Evolutionary conservation across 108 stramenopile genomes (phyloP).

Genomic region (Fragilaria radians): DNA sequence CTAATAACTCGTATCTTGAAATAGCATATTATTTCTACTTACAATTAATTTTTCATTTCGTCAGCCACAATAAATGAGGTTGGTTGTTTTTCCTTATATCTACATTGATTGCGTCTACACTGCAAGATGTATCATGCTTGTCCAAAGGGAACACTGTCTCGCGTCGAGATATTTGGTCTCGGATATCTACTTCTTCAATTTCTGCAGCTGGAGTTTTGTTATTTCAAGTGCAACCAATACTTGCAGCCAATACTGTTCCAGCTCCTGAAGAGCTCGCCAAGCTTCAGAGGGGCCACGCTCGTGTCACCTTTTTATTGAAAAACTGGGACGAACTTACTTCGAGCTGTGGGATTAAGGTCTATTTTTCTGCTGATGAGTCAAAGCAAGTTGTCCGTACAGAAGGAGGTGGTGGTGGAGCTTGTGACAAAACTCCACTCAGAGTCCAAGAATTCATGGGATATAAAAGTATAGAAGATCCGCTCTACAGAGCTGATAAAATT

Average conservation of each 20-base stretch:
- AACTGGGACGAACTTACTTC: conserved; percentile 65
- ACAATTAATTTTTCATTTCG: too few relatives aligned
- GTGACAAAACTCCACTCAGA: conserved; percentile 58
- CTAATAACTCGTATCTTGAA: too few relatives aligned
- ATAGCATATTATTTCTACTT: too few relatives aligned
- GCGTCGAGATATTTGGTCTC: too few relatives aligned
- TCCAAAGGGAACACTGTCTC: too few relatives aligned
- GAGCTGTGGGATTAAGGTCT: conserved; percentile 44
- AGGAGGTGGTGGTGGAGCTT: conserved; percentile 56
- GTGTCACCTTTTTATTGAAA: conserved; percentile 49
- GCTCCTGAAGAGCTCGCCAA: conserved; percentile 43
- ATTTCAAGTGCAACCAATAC: conserved; percentile 1
- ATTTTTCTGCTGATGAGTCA: conserved; percentile 40
- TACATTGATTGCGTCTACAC: too few relatives aligned
- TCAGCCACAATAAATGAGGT: too few relatives aligned
- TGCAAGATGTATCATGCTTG: too few relatives aligned
- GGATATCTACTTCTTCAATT: too few relatives aligned
- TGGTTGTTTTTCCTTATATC: too few relatives aligned
- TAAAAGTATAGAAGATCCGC: conserved; percentile 49
- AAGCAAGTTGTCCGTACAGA: conserved; percentile 73
- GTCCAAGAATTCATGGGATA: conserved; percentile 38
- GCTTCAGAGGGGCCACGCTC: conserved; percentile 58
- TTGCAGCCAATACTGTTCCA: conserved; percentile 30
- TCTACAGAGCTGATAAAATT: conserved; percentile 64
- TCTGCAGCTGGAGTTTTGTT: too few relatives aligned